Evolutionary conservation across 73 alveolate species (phyloP).

Genomic region (Blepharisma japonicum): DNA sequence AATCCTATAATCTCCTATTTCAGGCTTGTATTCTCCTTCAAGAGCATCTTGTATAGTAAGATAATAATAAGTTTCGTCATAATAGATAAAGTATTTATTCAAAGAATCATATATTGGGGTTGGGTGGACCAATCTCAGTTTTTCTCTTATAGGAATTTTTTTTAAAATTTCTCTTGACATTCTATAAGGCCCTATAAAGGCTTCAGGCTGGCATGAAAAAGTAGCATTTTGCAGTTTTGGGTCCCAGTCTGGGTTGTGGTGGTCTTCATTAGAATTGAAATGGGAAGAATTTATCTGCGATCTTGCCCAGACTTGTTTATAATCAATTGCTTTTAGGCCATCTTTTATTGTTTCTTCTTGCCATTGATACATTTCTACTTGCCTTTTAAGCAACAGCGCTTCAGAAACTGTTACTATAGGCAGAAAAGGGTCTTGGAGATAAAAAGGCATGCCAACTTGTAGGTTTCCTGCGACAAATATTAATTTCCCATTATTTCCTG

Average conservation of each 20-base stretch:
- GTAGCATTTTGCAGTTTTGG: not conserved
- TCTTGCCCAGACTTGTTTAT: not conserved
- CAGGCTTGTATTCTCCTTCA: not conserved
- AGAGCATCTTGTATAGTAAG: not conserved
- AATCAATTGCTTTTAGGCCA: not conserved
- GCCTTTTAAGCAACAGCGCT: not conserved
- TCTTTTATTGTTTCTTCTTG: not conserved
- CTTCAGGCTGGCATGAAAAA: not conserved
- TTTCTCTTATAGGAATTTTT: not conserved
- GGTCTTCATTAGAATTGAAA: not conserved
- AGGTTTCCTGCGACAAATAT: not conserved
- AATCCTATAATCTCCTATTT: conserved; percentile 4
- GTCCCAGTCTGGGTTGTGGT: not conserved
- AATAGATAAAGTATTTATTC: not conserved
- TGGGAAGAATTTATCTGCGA: not conserved
- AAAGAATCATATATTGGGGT: not conserved
- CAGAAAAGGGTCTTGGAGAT: not conserved
- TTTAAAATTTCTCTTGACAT: not conserved
- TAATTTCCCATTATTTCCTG: not conserved
- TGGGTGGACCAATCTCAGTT: not conserved
- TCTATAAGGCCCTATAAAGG: not conserved
- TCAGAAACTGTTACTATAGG: not conserved
- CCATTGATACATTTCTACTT: conserved; percentile 6
- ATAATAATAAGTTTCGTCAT: not conserved
- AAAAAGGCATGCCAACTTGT: not conserved